Conservation (phyloP, 805 yeast genomes). For the Candida manassasensis region DNA sequence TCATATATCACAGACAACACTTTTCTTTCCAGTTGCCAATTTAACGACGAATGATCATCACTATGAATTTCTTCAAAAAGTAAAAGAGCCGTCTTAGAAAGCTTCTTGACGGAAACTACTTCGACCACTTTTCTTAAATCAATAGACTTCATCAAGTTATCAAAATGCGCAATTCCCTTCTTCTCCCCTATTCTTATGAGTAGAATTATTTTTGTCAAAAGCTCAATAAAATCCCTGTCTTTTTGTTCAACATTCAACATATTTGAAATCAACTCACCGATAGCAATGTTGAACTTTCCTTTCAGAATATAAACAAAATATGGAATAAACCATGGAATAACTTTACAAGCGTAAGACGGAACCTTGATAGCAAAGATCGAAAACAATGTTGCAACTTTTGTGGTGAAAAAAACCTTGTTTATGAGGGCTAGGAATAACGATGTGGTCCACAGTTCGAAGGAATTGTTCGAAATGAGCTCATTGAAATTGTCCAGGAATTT, state of each 20-base stretch:
- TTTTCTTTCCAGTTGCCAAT: background rate
- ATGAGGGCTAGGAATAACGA: slow-evolving; percentile 27
- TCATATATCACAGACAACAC: slow-evolving; percentile 34
- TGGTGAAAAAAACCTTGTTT: slow-evolving; percentile 23
- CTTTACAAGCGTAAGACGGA: slow-evolving; percentile 11
- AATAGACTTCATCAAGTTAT: slow-evolving; percentile 22
- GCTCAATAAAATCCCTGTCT: slow-evolving; percentile 9
- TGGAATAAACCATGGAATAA: slow-evolving; percentile 24
- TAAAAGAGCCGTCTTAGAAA: slow-evolving; percentile 42
- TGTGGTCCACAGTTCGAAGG: slow-evolving; percentile 26
- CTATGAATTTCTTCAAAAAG: slow-evolving; percentile 40
- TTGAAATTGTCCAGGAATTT: slow-evolving; percentile 11
- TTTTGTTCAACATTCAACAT: slow-evolving; percentile 7
- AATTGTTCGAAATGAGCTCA: slow-evolving; percentile 6
- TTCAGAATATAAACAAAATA: slow-evolving; percentile 16
- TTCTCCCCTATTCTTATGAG: slow-evolving; percentile 39
- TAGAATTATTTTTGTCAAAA: slow-evolving; percentile 21
- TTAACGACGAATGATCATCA: slow-evolving; percentile 8
- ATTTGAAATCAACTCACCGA: slow-evolving; percentile 10
- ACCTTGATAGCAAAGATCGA: slow-evolving; percentile 22
- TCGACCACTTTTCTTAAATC: slow-evolving; percentile 22
- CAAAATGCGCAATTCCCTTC: slow-evolving; percentile 20
- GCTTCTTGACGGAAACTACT: slow-evolving; percentile 27
- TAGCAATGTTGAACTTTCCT: slow-evolving; percentile 8
- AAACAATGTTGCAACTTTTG: slow-evolving; percentile 28